Evolutionary conservation across 2,329 filamentous ascomycete genomes (phyloP).

Genomic region (Sporothrix pallida): DNA sequence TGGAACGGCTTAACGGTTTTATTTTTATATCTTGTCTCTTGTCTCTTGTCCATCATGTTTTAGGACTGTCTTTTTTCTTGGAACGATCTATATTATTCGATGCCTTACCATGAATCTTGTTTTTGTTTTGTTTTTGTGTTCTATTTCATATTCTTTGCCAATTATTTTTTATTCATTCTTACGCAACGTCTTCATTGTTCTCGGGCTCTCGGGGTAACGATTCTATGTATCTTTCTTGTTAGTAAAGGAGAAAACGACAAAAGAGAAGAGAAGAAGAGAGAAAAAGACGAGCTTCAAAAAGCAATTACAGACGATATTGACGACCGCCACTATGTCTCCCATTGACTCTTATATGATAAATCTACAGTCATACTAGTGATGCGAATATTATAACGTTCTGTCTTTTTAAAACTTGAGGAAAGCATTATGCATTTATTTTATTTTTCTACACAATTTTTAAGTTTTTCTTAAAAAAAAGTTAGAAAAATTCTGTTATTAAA

Average conservation of each 20-base stretch:
- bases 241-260: not conserved
- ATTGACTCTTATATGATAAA: too few relatives aligned
- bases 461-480: not conserved
- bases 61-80: not conserved
- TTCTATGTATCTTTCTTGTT: constrained; percentile 17
- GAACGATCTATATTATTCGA: constrained; percentile 7
- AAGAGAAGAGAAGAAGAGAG: not conserved
- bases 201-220: constrained; percentile 21
- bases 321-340: not conserved
- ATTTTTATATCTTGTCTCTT: not conserved
- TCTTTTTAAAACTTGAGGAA: too few relatives aligned
- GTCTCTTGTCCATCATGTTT: constrained; percentile 16
- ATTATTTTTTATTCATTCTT: not conserved
- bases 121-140: not conserved
- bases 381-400: too few relatives aligned
- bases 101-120: constrained; percentile 1
- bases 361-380: too few relatives aligned
- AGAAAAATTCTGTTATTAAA: not conserved
- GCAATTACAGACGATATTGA: not conserved
- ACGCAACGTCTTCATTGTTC: not conserved
- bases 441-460: not conserved
- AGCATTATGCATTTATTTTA: not conserved
- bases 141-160: not conserved
- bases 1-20: not conserved
- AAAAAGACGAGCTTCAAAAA: not conserved